Evolutionary conservation across 1,284 basidiomycete genomes (phyloP).

Genomic region (Psilocybe mexicana): DNA sequence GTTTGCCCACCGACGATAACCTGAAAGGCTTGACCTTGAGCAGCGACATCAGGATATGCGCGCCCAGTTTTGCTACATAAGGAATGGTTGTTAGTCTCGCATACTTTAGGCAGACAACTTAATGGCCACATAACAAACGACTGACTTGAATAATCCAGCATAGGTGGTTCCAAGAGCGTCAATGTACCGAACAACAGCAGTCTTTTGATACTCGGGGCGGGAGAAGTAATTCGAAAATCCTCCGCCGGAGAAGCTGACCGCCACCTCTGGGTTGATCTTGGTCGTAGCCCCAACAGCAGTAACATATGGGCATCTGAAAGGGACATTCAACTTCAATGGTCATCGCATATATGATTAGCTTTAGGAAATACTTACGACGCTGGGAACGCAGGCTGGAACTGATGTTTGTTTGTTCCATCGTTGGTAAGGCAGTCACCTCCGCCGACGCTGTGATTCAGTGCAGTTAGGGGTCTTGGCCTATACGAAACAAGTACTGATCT

Average conservation of each 20-base stretch:
- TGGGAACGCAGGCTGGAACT: slow-evolving; percentile 73
- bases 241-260: slow-evolving; percentile 61
- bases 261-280: slow-evolving; percentile 51
- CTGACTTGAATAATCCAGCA: slow-evolving; percentile 58
- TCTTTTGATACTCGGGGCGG: slow-evolving; percentile 53
- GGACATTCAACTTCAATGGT: neutral
- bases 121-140: neutral
- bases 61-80: slow-evolving; percentile 50
- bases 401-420: slow-evolving; percentile 47
- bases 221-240: slow-evolving; percentile 69
- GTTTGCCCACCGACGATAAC: slow-evolving; percentile 52
- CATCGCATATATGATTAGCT: neutral
- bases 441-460: slow-evolving; percentile 49
- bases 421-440: slow-evolving; percentile 59
- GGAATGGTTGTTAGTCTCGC: neutral
- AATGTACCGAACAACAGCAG: slow-evolving; percentile 56
- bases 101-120: neutral
- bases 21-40: slow-evolving; percentile 61
- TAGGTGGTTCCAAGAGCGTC: slow-evolving; percentile 47
- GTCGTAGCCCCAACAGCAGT: slow-evolving; percentile 66
- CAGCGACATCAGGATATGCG: slow-evolving; percentile 72
- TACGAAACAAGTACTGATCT: neutral
- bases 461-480: neutral
- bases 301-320: slow-evolving; percentile 57
- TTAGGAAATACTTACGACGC: slow-evolving; percentile 46